Evolutionary conservation across 164 flowering plant genomes (phyloP).

Genomic region (Dillenia suffruticosa): DNA sequence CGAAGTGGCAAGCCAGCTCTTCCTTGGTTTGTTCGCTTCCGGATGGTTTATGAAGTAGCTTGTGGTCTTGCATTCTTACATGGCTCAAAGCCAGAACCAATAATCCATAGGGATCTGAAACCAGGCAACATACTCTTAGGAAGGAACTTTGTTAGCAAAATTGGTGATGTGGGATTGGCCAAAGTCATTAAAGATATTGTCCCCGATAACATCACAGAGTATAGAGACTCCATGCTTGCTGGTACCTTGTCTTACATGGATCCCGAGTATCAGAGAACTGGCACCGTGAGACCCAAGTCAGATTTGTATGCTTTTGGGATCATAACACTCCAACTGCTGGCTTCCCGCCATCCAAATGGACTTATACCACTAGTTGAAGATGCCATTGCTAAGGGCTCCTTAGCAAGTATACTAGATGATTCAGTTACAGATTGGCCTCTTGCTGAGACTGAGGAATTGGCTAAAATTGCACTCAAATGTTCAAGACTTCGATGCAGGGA

Average conservation of each 20-base stretch:
- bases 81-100: constrained; percentile 67
- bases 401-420: constrained; percentile 50
- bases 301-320: constrained; percentile 80
- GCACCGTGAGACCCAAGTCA: constrained; percentile 80
- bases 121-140: constrained; percentile 82
- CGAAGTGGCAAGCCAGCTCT: constrained; percentile 44
- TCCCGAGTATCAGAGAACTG: constrained; percentile 90
- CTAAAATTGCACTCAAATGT: constrained; percentile 58
- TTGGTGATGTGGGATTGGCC: constrained; percentile 84
- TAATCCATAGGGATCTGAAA: constrained; percentile 80
- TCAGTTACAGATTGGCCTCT: constrained; percentile 73
- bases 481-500: constrained; percentile 69
- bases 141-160: constrained; percentile 63
- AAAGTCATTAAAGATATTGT: constrained; percentile 51
- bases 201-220: constrained; percentile 74
- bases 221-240: constrained; percentile 54
- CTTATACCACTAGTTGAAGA: constrained; percentile 43
- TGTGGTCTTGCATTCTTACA: constrained; percentile 82
- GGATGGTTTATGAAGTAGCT: constrained; percentile 63
- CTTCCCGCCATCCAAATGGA: constrained; percentile 55
- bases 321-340: constrained; percentile 61
- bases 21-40: constrained; percentile 73
- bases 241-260: constrained; percentile 86
- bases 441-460: constrained; percentile 56
- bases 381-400: constrained; percentile 37